Conservation (phyloP, 805 yeast genomes). For the Suhomyces xylopsoci region DNA sequence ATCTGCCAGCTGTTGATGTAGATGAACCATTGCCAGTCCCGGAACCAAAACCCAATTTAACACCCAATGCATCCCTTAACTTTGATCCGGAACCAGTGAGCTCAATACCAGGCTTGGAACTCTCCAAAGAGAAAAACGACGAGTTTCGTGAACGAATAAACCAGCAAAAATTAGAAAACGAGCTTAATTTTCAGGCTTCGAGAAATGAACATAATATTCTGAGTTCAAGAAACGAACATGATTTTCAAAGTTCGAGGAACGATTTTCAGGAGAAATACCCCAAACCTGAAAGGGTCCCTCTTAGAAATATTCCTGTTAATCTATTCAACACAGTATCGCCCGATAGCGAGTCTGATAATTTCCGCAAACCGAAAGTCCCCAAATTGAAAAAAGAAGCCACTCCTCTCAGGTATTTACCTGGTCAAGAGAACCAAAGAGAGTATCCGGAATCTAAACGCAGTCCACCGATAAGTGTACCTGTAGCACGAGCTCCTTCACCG, state of each 20-base stretch:
- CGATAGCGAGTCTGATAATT: conserved; percentile 14
- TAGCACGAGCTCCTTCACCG: background rate
- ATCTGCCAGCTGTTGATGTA: conserved; percentile 6
- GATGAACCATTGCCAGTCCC: background rate
- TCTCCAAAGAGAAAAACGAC: conserved; percentile 18
- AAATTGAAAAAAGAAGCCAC: conserved; percentile 6
- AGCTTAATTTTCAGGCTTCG: conserved; percentile 1
- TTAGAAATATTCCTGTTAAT: conserved; percentile 14
- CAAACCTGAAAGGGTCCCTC: conserved; percentile 15
- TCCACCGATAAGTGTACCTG: background rate
- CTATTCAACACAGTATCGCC: conserved; percentile 12
- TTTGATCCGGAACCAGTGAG: background rate
- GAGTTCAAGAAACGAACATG: background rate
- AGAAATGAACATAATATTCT: conserved; percentile 1
- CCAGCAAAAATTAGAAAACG: conserved; percentile 17
- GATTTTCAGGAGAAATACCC: background rate
- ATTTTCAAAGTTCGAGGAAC: background rate
- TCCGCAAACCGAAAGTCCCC: conserved; percentile 35
- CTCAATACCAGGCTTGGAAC: background rate
- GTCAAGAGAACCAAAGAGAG: background rate
- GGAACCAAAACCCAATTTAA: background rate
- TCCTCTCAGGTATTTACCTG: background rate
- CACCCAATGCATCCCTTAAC: background rate
- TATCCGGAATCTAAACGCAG: background rate
- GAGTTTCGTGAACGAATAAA: conserved; percentile 25